Percentiles rank a stretch among this genome's conserved stretches.
These are phyloP conservation scores for Mallotus nudiflorus DNA, from an alignment of 345 rosid genomes.

Conservation along the genomic window DNA sequence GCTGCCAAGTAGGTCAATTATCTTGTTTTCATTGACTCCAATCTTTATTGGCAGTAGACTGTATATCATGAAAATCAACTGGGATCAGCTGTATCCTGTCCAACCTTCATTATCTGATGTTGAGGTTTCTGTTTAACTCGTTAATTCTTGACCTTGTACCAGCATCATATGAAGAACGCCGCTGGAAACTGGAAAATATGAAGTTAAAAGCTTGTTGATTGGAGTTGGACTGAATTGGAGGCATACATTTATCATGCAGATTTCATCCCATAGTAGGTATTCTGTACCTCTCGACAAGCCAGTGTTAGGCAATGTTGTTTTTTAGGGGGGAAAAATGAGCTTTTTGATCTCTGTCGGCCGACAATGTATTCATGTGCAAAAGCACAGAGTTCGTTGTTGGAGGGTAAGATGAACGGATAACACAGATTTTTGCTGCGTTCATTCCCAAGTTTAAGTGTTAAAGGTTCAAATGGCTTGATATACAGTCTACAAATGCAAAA, in stretches of 20 bases:
- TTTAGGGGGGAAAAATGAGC: neutral
- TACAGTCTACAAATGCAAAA: too few species aligned
- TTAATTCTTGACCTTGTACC: slow-evolving; percentile 15
- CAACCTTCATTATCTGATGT: neutral
- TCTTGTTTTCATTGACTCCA: neutral
- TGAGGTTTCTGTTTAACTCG: neutral
- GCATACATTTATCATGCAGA: neutral
- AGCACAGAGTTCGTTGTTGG: too few species aligned
- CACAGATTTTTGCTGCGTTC: too few species aligned
- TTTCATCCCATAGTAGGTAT: neutral
- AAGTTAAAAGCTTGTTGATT: slow-evolving; percentile 5
- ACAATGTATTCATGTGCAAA: neutral
- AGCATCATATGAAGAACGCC: slow-evolving; percentile 88
- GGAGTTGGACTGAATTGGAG: neutral
- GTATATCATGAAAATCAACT: slow-evolving; percentile 3
- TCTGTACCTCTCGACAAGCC: neutral
- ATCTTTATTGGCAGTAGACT: neutral
- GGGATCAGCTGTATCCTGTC: neutral
- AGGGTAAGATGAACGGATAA: too few species aligned
- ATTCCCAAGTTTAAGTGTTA: too few species aligned
- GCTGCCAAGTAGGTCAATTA: neutral
- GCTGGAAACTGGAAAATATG: slow-evolving; percentile 38
- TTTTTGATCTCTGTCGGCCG: neutral
- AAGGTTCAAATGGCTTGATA: too few species aligned
- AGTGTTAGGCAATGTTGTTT: neutral